Conservation (phyloP, 768 basidiomycete genomes). For the Podaxis rugospora region DNA sequence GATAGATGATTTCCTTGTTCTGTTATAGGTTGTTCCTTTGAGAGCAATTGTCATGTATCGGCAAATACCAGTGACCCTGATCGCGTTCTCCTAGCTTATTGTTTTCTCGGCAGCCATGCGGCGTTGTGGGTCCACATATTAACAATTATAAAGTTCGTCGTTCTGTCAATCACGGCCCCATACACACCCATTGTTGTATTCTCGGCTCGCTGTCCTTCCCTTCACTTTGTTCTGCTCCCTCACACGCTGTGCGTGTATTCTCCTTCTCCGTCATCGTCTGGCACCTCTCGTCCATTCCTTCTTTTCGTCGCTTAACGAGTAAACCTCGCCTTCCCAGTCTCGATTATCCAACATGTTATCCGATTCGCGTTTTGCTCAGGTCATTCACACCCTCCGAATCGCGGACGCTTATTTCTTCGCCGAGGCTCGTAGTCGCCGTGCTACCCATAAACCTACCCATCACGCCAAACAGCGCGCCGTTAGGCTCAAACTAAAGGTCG, state of each 20-base stretch:
- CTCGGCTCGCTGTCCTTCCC: slow-evolving; percentile 10
- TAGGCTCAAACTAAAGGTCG: slow-evolving; percentile 38
- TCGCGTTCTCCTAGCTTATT: not conserved
- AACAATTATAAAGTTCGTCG: slow-evolving; percentile 16
- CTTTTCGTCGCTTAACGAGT: not conserved
- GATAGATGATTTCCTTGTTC: not conserved
- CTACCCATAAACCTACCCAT: slow-evolving; percentile 28
- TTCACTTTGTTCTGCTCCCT: slow-evolving; percentile 7
- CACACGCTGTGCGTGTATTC: slow-evolving; percentile 34
- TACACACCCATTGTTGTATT: slow-evolving; percentile 11
- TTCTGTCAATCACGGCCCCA: not conserved
- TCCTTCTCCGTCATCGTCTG: slow-evolving; percentile 11
- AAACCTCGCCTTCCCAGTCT: not conserved
- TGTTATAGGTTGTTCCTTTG: not conserved
- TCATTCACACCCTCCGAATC: slow-evolving; percentile 34
- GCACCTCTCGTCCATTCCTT: not conserved
- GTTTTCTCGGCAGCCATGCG: slow-evolving; percentile 8
- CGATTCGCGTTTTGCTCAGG: slow-evolving; percentile 2
- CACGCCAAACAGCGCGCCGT: slow-evolving; percentile 48
- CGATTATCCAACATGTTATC: not conserved
- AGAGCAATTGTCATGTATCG: not conserved
- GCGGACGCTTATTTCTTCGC: slow-evolving; percentile 38
- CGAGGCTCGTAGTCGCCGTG: slow-evolving; percentile 35
- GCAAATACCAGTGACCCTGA: not conserved
- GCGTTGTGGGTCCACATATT: slow-evolving; percentile 29